Percentiles rank a stretch among this genome's conserved stretches.
Conservation (phyloP, 805 yeast species). For the Saturnispora sanitii region DNA sequence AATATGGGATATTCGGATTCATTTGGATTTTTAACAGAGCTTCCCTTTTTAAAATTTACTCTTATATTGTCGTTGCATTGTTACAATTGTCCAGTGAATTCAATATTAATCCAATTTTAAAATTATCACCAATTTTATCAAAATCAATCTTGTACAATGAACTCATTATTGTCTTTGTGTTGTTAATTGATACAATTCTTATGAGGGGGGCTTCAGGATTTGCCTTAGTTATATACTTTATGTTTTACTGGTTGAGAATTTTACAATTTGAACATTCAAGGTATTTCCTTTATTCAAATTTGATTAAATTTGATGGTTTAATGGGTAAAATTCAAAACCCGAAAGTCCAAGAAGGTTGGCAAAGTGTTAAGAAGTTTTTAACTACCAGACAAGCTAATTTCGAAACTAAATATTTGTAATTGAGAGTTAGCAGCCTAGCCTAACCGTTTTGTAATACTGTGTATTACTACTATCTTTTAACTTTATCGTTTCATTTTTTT, state of each 20-base stretch:
- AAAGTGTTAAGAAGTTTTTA: conserved; percentile 30
- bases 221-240: conserved; percentile 46
- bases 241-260: conserved; percentile 64
- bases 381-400: conserved; percentile 31
- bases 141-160: conserved; percentile 52
- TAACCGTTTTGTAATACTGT: no score
- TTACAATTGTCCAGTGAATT: conserved; percentile 42
- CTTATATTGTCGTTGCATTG: conserved; percentile 46
- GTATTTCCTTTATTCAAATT: conserved; percentile 31
- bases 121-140: conserved; percentile 31
- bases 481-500: not conserved
- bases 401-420: conserved; percentile 18
- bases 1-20: conserved; percentile 43
- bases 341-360: conserved; percentile 34
- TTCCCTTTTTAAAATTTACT: conserved; percentile 55
- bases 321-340: conserved; percentile 36
- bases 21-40: conserved; percentile 58
- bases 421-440: no score
- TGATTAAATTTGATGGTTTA: conserved; percentile 35
- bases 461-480: no score
- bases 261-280: conserved; percentile 43
- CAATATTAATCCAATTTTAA: conserved; percentile 33
- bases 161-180: conserved; percentile 40
- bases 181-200: conserved; percentile 48
- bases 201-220: conserved; percentile 63